Base-by-base conservation (phyloP, 2,329 filamentous ascomycete genomes). In the Curvularia verruculosa region DNA sequence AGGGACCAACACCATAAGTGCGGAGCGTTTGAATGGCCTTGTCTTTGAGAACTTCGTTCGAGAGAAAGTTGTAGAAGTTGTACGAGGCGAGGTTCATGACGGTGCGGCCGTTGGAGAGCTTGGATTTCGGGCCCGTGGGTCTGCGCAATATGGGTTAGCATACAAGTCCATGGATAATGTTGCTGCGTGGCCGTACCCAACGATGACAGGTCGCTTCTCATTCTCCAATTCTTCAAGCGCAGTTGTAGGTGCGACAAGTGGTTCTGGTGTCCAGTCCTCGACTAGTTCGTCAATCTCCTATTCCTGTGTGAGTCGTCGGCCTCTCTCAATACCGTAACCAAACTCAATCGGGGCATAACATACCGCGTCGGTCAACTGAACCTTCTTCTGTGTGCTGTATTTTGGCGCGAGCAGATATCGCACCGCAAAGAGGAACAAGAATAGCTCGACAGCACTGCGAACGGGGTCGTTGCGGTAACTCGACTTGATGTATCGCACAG, bases 401-500 rank as follows among this genome's bases (percentile, higher is more conserved):
- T 91, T 92, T 0, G 94, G 93, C 60, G 92, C 89, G 60, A 98
- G 83, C 52, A 99, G 83, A 77, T 99, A 99, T 62, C 93, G 87
- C 56, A 99, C 89, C 62, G 96, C 96, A 80, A 99, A 99, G 52
- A 99, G 86, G 67, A 99, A 91, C 58, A 99, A 84, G 65, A 98
- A 88, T 49, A 99, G 82, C 79, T 99, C 95, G 66, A 99, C 91
- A 37, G 91, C 92, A 50, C 92, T 96, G 52, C 96, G 89, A 54
- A 98, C 87, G 9, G 95, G 95, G 71, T 99, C 95, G 75, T 99
- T 90, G 80, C 99, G 95, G 81, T 99, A 98, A 75, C 92, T 96
- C 56, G 92, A 96, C 77, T 91, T 91, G 74, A 99, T 92, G 79
- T 99, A 99, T 61, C 95, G 91, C 67, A 96, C 86, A 70, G 98